Evolutionary conservation across 352 stramenopile species (phyloP).

Genomic region (Pythium diclinum): DNA sequence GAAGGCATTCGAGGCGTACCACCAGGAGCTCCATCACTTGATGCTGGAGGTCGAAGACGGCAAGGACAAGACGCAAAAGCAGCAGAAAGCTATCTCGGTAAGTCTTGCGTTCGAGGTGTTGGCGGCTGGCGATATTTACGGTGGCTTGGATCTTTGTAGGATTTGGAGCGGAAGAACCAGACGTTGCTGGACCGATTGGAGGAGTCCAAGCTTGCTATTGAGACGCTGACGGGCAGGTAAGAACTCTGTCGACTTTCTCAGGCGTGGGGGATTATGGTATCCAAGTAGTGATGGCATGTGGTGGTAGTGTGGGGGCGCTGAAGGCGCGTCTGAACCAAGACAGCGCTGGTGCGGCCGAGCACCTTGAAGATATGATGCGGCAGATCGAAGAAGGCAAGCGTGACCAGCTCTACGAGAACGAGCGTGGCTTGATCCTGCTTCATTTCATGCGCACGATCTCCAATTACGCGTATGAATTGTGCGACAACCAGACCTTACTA

Average conservation of each 20-base stretch:
- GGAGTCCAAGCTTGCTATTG: constrained; percentile 65
- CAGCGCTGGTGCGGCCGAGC: constrained; percentile 53
- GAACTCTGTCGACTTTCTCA: not conserved
- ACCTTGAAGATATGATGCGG: constrained; percentile 61
- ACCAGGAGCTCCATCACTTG: constrained; percentile 63
- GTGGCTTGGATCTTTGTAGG: constrained; percentile 26
- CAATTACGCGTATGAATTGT: constrained; percentile 46
- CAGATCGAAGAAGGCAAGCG: constrained; percentile 67
- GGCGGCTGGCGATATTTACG: not conserved
- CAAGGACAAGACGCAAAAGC: constrained; percentile 52
- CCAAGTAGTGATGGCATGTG: not conserved
- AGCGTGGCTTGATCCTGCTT: constrained; percentile 48
- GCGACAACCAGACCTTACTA: constrained; percentile 44
- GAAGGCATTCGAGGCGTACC: constrained; percentile 66
- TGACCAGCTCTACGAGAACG: constrained; percentile 58
- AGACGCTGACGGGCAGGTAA: constrained; percentile 63
- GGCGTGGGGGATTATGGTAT: not conserved
- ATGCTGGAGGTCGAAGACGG: constrained; percentile 61
- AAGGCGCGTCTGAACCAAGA: constrained; percentile 74
- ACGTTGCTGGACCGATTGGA: constrained; percentile 55
- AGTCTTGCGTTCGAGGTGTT: constrained; percentile 6
- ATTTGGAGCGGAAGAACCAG: constrained; percentile 70
- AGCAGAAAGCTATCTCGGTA: constrained; percentile 69
- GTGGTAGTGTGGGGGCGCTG: constrained; percentile 53
- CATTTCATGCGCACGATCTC: constrained; percentile 56